Evolutionary conservation across 179 eudicot species (phyloP), one percentile per base, ranked within the genome.

Genomic region (Camellia oleifera): DNA sequence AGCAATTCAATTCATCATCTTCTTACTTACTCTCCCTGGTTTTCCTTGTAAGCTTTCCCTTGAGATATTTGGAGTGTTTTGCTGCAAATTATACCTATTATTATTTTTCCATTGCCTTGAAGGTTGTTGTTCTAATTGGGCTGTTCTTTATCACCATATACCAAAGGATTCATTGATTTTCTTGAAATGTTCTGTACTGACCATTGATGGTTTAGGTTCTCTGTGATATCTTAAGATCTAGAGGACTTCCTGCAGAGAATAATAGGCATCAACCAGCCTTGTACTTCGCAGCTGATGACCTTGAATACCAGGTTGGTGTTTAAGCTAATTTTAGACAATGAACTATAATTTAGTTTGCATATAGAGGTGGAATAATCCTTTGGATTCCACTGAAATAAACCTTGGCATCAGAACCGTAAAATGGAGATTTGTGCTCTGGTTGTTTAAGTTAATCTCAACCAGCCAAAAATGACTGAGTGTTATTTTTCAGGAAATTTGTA

Each of bases 201-300:
- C 32, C 4, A 69, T 77, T 40, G 66, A 78, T 75, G 54, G 77
- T 74, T 26, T 87, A 93, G 97, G 94, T 93, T 81, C 92, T 93
- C 74, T 90, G 95, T 86, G 97, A 93, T 86, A 87, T 91, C 68
- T 78, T 91, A 80, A 89, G 92, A 84, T 87, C 94, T 65, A 93
- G 95, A 64, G 97, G 95, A 67, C 92, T 89, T 86, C 95, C 97
- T 76, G 94, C 91, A 52, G 82, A 79, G 62, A 89, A 86, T 63
- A 73, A 81, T 74, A 86, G 89, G 79, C 79, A 80, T 64, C 97
- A 93, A 81, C 94, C 94, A 44, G 84, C 83, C 64, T 63, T 93
- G 75, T 93, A 84, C 84, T 90, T 93, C 81, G 91, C 97, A 46
- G 90, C 85, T 82, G 97, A 93, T 81, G 95, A 93, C 84, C 94